Evolutionary conservation across 2,329 filamentous ascomycete genomes (phyloP).

Genomic region (Triangularia setosa): DNA sequence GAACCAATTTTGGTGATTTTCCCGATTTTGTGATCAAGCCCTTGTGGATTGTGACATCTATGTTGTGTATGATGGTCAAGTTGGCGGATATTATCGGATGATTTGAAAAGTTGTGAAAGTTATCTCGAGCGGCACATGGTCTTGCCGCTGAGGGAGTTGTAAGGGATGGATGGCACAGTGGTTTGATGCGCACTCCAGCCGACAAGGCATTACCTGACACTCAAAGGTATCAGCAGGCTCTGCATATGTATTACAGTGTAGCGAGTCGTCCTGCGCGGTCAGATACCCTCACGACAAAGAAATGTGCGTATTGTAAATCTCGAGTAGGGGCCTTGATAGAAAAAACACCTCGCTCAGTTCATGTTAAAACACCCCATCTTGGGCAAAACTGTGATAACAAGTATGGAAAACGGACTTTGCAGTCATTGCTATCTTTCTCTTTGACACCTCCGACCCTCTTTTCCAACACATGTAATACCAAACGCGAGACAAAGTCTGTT

Average conservation of each 20-base stretch:
- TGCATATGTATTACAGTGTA: background rate
- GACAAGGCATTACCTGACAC: background rate
- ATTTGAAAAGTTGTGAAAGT: background rate
- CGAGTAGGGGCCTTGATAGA: background rate
- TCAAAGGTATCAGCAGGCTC: background rate
- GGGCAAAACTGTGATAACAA: background rate
- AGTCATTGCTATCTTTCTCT: background rate
- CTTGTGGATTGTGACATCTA: background rate
- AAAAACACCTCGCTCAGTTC: background rate
- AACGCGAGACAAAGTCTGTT: too few species aligned
- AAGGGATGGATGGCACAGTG: too few species aligned
- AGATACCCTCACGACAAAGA: background rate
- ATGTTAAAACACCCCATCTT: background rate
- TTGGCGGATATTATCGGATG: background rate
- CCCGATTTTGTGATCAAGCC: background rate
- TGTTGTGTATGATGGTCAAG: background rate
- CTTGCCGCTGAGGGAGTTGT: too few species aligned
- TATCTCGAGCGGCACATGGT: too few species aligned
- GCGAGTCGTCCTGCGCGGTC: too few species aligned
- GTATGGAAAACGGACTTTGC: background rate
- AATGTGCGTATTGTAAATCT: background rate
- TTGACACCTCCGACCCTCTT: background rate
- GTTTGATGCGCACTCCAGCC: too few species aligned
- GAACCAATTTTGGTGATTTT: background rate
- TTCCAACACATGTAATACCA: background rate